Evolutionary conservation across 768 basidiomycete species (phyloP).

Genomic region (Fomitopsis serialis): DNA sequence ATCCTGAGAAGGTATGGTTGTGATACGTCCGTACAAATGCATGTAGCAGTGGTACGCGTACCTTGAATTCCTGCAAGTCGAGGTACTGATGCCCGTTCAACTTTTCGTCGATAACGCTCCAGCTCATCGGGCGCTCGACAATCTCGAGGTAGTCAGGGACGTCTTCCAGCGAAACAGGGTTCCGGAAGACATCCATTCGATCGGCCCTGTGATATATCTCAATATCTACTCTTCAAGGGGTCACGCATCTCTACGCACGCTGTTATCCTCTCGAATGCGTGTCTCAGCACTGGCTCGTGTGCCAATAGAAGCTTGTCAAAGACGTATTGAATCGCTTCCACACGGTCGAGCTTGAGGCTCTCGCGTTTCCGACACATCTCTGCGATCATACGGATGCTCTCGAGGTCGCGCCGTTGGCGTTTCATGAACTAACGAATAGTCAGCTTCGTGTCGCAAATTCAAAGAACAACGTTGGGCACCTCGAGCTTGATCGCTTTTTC

Average conservation of each 20-base stretch:
- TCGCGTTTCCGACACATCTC: constrained; percentile 75
- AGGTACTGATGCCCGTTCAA: constrained; percentile 81
- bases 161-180: constrained; percentile 71
- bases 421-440: constrained; percentile 40
- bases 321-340: constrained; percentile 60
- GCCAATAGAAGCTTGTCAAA: constrained; percentile 63
- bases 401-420: constrained; percentile 71
- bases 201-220: constrained; percentile 48
- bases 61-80: constrained; percentile 71
- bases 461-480: constrained; percentile 32
- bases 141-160: constrained; percentile 92
- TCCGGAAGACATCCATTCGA: constrained; percentile 67
- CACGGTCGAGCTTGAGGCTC: constrained; percentile 67
- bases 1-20: constrained; percentile 35
- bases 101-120: constrained; percentile 75
- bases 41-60: constrained; percentile 13
- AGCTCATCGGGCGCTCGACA: constrained; percentile 84
- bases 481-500: constrained; percentile 80
- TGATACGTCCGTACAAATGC: background rate
- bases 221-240: background rate
- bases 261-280: constrained; percentile 65
- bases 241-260: constrained; percentile 40
- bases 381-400: constrained; percentile 59
- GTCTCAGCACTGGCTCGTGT: constrained; percentile 53
- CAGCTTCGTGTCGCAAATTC: background rate